These are phyloP conservation scores for Fusarium bactridioides DNA, from an alignment of 2,329 filamentous ascomycete genomes.

Conservation along the genomic window DNA sequence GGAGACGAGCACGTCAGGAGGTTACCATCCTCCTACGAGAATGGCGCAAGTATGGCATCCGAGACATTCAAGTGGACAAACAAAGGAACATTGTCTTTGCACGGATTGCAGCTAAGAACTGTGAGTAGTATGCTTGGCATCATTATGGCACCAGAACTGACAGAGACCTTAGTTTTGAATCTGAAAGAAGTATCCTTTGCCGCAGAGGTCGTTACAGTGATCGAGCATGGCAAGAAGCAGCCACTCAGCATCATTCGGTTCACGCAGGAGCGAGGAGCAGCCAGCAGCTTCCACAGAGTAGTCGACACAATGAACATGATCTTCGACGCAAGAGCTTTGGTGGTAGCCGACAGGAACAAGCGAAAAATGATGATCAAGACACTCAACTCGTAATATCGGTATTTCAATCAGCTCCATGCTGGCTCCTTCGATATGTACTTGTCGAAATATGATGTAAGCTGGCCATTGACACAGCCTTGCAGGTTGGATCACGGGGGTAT, in stretches of 20 bases:
- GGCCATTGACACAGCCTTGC: background rate
- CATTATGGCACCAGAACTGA: conserved; percentile 28
- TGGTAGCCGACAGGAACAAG: conserved; percentile 73
- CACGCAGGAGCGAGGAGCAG: conserved; percentile 90
- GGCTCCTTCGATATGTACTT: background rate
- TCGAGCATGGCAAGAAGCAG: conserved; percentile 81
- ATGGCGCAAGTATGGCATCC: conserved; percentile 84
- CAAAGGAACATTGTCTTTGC: conserved; percentile 81
- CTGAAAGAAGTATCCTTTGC: conserved; percentile 91
- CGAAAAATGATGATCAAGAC: conserved; percentile 78
- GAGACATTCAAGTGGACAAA: conserved; percentile 81
- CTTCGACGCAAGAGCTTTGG: conserved; percentile 68
- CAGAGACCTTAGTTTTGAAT: conserved; percentile 67
- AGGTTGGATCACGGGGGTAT: conserved; percentile 17
- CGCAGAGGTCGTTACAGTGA: conserved; percentile 85
- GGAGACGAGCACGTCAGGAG: conserved; percentile 77
- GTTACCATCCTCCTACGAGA: conserved; percentile 77
- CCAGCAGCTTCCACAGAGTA: conserved; percentile 85
- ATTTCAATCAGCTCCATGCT: background rate
- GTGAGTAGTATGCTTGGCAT: conserved; percentile 59
- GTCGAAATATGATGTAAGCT: background rate
- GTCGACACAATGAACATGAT: conserved; percentile 78
- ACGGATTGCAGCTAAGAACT: conserved; percentile 77
- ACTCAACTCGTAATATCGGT: conserved; percentile 56
- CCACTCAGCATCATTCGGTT: conserved; percentile 84